Evolutionary conservation across 129 eudicot species (phyloP).

Genomic region (Saposhnikovia divaricata): DNA sequence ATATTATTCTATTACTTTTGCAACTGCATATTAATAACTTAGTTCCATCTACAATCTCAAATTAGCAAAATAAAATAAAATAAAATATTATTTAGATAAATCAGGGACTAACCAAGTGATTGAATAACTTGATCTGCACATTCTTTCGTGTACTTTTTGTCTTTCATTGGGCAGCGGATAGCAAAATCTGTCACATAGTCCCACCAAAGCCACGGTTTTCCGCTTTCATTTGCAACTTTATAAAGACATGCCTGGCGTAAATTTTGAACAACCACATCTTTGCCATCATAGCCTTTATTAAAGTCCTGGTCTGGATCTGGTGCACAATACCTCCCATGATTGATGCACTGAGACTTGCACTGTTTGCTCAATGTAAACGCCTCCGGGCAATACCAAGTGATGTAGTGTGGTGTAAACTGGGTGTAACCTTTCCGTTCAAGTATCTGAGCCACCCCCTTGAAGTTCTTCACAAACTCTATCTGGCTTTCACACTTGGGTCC

Average conservation of each 20-base stretch:
- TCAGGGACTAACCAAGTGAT: slow-evolving; percentile 53
- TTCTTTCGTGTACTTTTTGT: slow-evolving; percentile 51
- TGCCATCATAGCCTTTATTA: slow-evolving; percentile 68
- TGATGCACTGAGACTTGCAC: slow-evolving; percentile 77
- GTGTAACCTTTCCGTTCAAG: slow-evolving; percentile 77
- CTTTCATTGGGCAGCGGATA: slow-evolving; percentile 68
- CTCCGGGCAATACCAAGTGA: slow-evolving; percentile 87
- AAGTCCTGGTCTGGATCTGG: slow-evolving; percentile 89
- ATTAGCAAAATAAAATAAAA: too few species aligned
- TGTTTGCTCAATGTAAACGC: slow-evolving; percentile 60
- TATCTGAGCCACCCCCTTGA: slow-evolving; percentile 67
- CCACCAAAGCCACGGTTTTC: slow-evolving; percentile 90
- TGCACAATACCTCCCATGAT: slow-evolving; percentile 81
- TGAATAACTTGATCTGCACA: slow-evolving; percentile 61
- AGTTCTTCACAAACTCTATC: slow-evolving; percentile 52
- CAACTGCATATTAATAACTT: neutral
- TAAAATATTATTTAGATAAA: neutral
- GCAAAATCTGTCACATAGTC: slow-evolving; percentile 79
- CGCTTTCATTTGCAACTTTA: slow-evolving; percentile 70
- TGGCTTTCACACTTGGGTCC: slow-evolving; percentile 80
- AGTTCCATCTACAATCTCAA: slow-evolving; percentile 18
- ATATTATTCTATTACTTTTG: neutral
- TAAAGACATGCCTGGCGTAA: slow-evolving; percentile 61
- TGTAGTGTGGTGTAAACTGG: slow-evolving; percentile 76
- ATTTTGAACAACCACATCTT: slow-evolving; percentile 72